Conservation (phyloP, 2,329 filamentous ascomycete species). For the Aspergillus sp. region DNA sequence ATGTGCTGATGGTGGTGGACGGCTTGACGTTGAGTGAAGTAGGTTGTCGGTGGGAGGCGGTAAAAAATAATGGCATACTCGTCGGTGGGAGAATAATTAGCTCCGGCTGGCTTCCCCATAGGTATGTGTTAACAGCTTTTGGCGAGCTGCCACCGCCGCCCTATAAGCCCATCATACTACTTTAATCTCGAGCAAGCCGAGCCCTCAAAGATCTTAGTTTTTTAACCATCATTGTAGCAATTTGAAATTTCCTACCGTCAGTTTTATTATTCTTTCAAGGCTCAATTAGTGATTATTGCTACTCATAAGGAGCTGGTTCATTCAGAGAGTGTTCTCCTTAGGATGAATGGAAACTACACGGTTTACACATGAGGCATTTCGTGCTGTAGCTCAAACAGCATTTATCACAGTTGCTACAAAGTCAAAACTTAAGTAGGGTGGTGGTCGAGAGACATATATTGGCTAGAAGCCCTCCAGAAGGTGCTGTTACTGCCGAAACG, state of each 20-base stretch:
- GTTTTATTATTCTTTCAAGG: background rate
- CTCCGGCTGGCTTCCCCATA: background rate
- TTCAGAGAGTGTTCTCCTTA: background rate
- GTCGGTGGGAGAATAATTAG: background rate
- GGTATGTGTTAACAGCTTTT: background rate
- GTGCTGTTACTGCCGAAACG: slow-evolving; percentile 27
- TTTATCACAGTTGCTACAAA: background rate
- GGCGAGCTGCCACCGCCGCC: background rate
- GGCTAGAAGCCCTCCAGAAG: background rate
- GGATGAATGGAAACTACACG: background rate
- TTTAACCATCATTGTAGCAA: background rate
- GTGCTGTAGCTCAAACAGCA: background rate
- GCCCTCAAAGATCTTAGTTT: background rate
- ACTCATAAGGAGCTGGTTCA: background rate
- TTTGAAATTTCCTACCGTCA: background rate
- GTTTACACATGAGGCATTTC: background rate
- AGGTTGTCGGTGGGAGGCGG: slow-evolving; percentile 3
- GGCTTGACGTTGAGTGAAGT: background rate
- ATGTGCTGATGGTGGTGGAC: background rate
- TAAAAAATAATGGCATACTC: slow-evolving; percentile 5
- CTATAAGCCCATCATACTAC: background rate
- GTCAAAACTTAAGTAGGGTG: background rate
- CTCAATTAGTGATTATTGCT: background rate
- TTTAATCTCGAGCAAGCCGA: background rate
- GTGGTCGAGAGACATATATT: background rate